Conservation (phyloP, 2,329 filamentous ascomycete species). For the Cadophora malorum region DNA sequence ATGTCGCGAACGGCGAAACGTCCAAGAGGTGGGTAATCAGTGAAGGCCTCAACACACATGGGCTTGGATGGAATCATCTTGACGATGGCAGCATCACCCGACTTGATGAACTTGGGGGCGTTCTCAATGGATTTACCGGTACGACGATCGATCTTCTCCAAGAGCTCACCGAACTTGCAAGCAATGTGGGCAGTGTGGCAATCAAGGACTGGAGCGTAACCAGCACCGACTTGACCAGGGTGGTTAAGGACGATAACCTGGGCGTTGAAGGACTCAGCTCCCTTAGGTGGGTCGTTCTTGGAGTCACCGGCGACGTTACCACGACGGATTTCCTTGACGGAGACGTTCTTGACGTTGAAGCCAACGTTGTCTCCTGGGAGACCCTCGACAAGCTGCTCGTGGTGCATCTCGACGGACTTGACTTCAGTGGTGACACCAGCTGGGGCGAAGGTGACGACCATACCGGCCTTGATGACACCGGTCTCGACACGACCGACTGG, state of each 20-base stretch:
- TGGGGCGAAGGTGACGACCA: constrained; percentile 98
- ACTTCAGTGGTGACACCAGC: constrained; percentile 99
- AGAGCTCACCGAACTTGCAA: constrained; percentile 99
- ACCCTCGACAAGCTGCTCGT: constrained; percentile 97
- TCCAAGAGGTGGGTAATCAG: constrained; percentile 98
- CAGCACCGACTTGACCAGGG: constrained; percentile 98
- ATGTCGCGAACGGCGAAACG: constrained; percentile 97
- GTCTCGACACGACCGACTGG: constrained; percentile 99
- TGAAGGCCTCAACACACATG: constrained; percentile 99
- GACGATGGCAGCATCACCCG: constrained; percentile 99
- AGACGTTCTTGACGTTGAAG: constrained; percentile 99
- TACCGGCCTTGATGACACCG: constrained; percentile 83
- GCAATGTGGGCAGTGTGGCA: constrained; percentile 99
- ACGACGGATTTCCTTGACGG: constrained; percentile 99
- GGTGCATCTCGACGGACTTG: constrained; percentile 99
- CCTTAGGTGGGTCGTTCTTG: constrained; percentile 98
- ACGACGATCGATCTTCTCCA: constrained; percentile 99
- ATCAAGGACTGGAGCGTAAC: constrained; percentile 98
- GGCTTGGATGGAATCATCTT: constrained; percentile 99
- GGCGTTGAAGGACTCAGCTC: constrained; percentile 93
- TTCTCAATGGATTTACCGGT: constrained; percentile 96
- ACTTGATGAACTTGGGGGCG: constrained; percentile 99
- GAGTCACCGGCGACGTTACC: constrained; percentile 99
- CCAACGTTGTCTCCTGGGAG: constrained; percentile 99
- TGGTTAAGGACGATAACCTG: constrained; percentile 99